Evolutionary conservation across 2,329 filamentous ascomycete species (phyloP), one percentile per base, ranked within the genome.

Genomic region (Cryphonectria japonica): DNA sequence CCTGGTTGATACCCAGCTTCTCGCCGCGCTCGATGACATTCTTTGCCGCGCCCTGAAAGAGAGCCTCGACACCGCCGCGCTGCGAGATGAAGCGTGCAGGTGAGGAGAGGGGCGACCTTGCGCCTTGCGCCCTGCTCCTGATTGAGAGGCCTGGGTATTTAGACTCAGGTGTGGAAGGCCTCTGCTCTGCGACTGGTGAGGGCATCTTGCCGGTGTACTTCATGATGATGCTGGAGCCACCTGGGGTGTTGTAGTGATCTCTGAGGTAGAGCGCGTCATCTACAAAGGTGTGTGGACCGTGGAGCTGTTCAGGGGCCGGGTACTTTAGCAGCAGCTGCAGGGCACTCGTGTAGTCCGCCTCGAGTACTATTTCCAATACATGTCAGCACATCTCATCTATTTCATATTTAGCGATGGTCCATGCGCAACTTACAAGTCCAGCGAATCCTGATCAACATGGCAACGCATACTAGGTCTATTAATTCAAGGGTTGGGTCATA

Each of bases 361-460:
- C 89, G 37, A 98, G 83, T 50, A 99, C 92, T 94, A 73, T 57
- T 46, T 50, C 3, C 9, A 8, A 34, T 68, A 39, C 77, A n/a
- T 19, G 62, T 72, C 43, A 72, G n/a, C 19, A 63, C 37, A 72
- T 66, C 29, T 66, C 29, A 71, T 65, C 29, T 70, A 37, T 66
- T 68, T 26, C 29, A 34, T 63, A 14, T 37, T 29, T 63, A 9
- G 34, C 41, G 26, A 32, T n/a, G 4, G 37, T 46, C 11, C 8
- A 2, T 32, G 11, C 46, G 62, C 22, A 43, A 81, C 91, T 84
- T 83, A 96, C 93, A 83, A 75, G 95, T 89, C 95, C 95, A 98
- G 70, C 95, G 89, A 75, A 98, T 94, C 66, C 96, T 89, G 62
- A 99, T 84, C 34, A 99, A 84, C 95, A 99, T 98, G 7, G 94